These are phyloP conservation scores for Epichloe aotearoae DNA, from an alignment of 2,329 filamentous ascomycete genomes.

Conservation along the genomic window DNA sequence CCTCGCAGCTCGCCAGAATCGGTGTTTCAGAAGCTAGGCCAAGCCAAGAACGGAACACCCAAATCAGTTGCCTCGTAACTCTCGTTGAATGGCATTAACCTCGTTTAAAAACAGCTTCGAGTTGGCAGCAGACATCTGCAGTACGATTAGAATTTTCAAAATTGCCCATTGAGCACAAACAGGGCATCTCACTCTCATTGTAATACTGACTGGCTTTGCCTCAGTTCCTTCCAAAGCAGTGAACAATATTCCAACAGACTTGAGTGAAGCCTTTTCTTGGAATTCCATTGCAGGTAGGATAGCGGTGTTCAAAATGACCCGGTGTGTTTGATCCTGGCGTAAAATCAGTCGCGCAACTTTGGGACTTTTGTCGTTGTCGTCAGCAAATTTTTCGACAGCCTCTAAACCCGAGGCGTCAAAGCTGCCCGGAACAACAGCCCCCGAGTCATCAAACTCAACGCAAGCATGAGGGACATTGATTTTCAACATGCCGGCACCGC, in stretches of 20 bases:
- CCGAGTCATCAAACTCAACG: constrained; percentile 40
- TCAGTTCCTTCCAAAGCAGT: constrained; percentile 47
- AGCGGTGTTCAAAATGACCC: constrained; percentile 75
- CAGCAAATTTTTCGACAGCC: constrained; percentile 26
- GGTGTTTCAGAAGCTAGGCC: background rate
- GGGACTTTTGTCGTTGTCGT: constrained; percentile 16
- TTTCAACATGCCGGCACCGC: constrained; percentile 72
- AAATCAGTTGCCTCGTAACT: constrained; percentile 28
- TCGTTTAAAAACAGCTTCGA: constrained; percentile 39
- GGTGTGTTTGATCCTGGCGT: constrained; percentile 79
- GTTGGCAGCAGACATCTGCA: constrained; percentile 39
- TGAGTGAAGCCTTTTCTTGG: constrained; percentile 61
- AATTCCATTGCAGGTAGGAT: constrained; percentile 70
- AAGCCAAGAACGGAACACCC: background rate
- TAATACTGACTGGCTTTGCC: constrained; percentile 42
- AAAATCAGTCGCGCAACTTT: constrained; percentile 66
- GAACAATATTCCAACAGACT: constrained; percentile 55
- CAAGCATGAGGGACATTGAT: constrained; percentile 58
- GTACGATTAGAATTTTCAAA: constrained; percentile 1
- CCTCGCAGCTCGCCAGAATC: background rate
- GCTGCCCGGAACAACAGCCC: constrained; percentile 33
- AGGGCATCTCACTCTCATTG: constrained; percentile 40
- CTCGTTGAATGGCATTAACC: constrained; percentile 35
- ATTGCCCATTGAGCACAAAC: background rate
- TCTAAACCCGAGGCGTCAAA: constrained; percentile 43